These are phyloP conservation scores for Sisymbrium irio DNA, from an alignment of 345 rosid genomes.

Conservation along the genomic window DNA sequence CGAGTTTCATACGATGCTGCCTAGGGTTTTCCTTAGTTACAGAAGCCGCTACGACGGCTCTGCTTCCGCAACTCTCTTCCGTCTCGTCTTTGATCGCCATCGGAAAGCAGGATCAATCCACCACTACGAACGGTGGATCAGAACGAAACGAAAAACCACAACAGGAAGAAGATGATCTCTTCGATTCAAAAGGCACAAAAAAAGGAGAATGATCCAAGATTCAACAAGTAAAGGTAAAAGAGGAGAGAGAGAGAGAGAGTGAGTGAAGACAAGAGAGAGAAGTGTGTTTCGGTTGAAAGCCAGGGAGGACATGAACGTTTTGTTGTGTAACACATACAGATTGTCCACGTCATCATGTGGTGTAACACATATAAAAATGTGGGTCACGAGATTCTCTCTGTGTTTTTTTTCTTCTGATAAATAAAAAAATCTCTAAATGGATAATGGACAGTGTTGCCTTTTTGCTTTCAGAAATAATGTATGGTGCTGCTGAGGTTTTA, in stretches of 20 bases:
- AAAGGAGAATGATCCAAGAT: constrained; percentile 32
- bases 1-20: constrained; percentile 75
- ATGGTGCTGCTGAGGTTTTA: constrained; percentile 4
- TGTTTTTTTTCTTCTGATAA: no score
- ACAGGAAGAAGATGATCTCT: constrained; percentile 5
- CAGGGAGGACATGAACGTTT: constrained; percentile 29
- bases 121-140: no score
- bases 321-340: constrained; percentile 27
- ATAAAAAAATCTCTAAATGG: neutral
- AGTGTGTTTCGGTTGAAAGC: neutral
- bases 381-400: constrained; percentile 15
- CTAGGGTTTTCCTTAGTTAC: constrained; percentile 55
- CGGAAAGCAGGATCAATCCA: neutral
- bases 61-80: constrained; percentile 85
- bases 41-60: constrained; percentile 62
- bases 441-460: constrained; percentile 17
- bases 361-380: neutral
- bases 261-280: neutral
- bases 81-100: constrained; percentile 89
- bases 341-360: constrained; percentile 28
- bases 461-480: constrained; percentile 2
- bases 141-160: neutral
- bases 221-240: constrained; percentile 1
- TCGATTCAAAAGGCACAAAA: constrained; percentile 1
- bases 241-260: neutral